Conservation (phyloP, 129 eudicot species). For the Apium graveolens region DNA sequence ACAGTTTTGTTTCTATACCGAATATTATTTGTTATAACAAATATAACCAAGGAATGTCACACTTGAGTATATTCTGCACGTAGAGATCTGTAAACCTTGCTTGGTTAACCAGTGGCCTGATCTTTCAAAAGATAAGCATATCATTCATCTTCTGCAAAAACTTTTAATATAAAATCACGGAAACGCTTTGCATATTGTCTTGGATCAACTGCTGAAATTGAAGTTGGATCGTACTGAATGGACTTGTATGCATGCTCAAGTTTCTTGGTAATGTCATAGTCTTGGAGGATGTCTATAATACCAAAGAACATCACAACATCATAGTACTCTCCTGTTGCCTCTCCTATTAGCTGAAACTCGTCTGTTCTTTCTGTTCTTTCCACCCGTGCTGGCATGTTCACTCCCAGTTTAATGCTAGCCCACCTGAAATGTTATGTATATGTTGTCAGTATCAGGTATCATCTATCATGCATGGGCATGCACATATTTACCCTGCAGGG, state of each 20-base stretch:
- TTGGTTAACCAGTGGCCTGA: background rate
- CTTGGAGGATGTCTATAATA: constrained; percentile 92
- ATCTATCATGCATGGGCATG: background rate
- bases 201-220: constrained; percentile 94
- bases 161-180: constrained; percentile 67
- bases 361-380: constrained; percentile 67
- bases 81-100: background rate
- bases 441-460: background rate
- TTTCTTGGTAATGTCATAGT: constrained; percentile 89
- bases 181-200: constrained; percentile 84
- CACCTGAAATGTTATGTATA: constrained; percentile 38
- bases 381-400: constrained; percentile 81
- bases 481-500: constrained; percentile 56
- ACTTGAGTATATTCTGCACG: background rate
- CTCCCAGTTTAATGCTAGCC: constrained; percentile 59
- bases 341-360: constrained; percentile 60
- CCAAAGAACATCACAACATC: constrained; percentile 88
- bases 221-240: constrained; percentile 78
- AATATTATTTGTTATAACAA: constrained; percentile 2
- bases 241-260: constrained; percentile 97
- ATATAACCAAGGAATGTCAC: constrained; percentile 1
- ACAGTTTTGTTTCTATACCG: constrained; percentile 5
- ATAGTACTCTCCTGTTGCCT: constrained; percentile 81
- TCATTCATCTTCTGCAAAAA: constrained; percentile 68
- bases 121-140: background rate